Base-by-base conservation (phyloP, 768 basidiomycete species). In the Boletus sp. region DNA sequence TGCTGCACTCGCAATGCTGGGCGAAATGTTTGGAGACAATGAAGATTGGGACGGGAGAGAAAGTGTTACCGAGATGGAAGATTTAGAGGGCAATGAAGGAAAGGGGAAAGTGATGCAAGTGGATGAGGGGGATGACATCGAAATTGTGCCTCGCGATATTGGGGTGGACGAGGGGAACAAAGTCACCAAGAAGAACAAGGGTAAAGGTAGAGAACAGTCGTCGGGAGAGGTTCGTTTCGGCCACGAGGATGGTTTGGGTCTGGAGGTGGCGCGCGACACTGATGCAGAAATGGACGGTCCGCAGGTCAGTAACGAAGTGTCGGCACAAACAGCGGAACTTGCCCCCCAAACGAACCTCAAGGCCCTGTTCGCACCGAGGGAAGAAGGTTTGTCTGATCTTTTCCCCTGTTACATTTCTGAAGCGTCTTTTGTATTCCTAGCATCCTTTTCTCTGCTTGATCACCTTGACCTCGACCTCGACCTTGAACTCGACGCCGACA, bases 381-480 rank as follows among this genome's bases (percentile, higher is more conserved):
- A 84, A 53, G 80, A 85, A 64, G 80, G 87, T 85, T 59, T n/a
- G 74, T 66, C 1, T 8, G n/a, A 21, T 41, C 37, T 49, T 10
- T 48, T 2, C 21, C 11, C 14, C 27, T 33, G 7, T 41, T n/a
- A 45, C 11, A 4, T 37, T 33, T 7, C 27, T 49, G 30, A 64
- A 32, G 3, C n/a, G 13, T 43, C 1, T 15, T 15, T 42, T 38
- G 7, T 32, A 10, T 41, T 45, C 8, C 6, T 55, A 86, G 85
- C 71, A 39, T 81, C 81, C 19, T 92, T 92, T 70, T 90, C 90
- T 11, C 75, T 92, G n/a, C 75, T 91, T 5, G 80, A 79, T 0
- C 84, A 90, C 57, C 79, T 92, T 34, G 84, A 89, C 52, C 79
- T 91, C 30, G 84, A 88, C 46, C 74, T 91, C 21, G 89, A 91